A percentile compares a stretch with the other conserved stretches of the same genome.
Conservation (phyloP, 2,329 filamentous ascomycete species). For the Daldinia eschscholtzii region DNA sequence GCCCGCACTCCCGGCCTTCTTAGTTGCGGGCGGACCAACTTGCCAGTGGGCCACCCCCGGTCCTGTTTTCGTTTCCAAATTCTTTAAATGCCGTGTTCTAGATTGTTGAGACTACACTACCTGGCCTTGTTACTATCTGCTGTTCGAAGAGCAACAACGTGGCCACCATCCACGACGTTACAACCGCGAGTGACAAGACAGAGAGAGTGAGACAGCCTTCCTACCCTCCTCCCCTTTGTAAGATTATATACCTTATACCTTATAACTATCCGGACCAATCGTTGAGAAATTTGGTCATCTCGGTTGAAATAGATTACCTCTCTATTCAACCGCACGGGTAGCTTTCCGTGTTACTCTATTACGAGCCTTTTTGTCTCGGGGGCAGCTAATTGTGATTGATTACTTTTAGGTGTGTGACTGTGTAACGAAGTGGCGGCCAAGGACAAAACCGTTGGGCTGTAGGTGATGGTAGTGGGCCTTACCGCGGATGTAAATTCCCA, state of each 20-base stretch:
- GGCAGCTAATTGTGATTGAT: conserved; percentile 34
- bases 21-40: conserved; percentile 38
- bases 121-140: conserved; percentile 17
- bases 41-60: conserved; percentile 42
- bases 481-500: conserved; percentile 48
- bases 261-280: conserved; percentile 33
- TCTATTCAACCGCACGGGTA: conserved; percentile 30
- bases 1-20: conserved; percentile 33
- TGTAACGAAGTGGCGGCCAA: conserved; percentile 40
- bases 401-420: conserved; percentile 27
- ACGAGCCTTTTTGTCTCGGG: background rate
- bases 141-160: conserved; percentile 19
- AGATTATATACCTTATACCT: conserved; percentile 12
- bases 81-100: conserved; percentile 38
- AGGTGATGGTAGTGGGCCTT: conserved; percentile 41
- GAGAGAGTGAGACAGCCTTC: conserved; percentile 15
- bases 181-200: conserved; percentile 24
- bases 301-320: conserved; percentile 32
- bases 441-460: conserved; percentile 32
- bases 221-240: background rate
- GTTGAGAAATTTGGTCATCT: conserved; percentile 14
- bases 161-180: conserved; percentile 26
- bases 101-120: conserved; percentile 31
- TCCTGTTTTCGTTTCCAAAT: conserved; percentile 38
- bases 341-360: conserved; percentile 26